Evolutionary conservation across 768 basidiomycete species (phyloP), one percentile per base, ranked within the genome.

Genomic region (Boletus sp.): DNA sequence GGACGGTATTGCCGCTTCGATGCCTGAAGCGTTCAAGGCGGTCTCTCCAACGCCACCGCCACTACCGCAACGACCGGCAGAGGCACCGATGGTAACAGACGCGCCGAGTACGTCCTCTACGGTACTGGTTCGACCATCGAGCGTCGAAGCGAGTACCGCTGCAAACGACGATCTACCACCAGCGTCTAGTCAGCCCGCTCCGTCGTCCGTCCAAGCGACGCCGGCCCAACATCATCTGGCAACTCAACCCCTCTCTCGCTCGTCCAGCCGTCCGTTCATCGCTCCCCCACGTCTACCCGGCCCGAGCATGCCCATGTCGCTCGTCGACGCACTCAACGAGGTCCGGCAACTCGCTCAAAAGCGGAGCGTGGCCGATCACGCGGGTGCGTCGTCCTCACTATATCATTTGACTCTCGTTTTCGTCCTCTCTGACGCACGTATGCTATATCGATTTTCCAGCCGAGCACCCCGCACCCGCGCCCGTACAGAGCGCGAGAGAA

Each of bases 261-360:
- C 61, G 4, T 33, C 62, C 8, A 52, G 54, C 11, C 65, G 42
- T 1, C 64, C 57, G 12, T 28, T 61, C 32, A 67, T 70, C 36
- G 58, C 56, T 11, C 68, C 68, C 12, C 68, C 70, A 5, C 68
- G 66, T 32, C 7, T 64, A 1, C 68, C 66, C 14, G 50, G 50
- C 1, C 50, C 59, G 11, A 33, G 33, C 11, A 30, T 59, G 32
- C 58, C 61, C 3, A 54, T 64, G 57, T 57, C 69, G 0, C 48
- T 70, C 14, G 56, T 56, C 5, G 68, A 72, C 1, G 51, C 28
- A 18, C 57, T 70, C 28, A 71, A 72, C 28, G 50, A 48, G 5
- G 36, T 68, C n/a, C 53, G 52, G 20, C 40, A 37, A 10, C 46
- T 47, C 5, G 39, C 44, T 41, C 49, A 33, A 50, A 54, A 36